A percentile compares a stretch with the other conserved stretches of the same genome.
phyloP scores from a whole-genome alignment of 169 alveolate genomes.

The Cryptosporidium sp. region DNA sequence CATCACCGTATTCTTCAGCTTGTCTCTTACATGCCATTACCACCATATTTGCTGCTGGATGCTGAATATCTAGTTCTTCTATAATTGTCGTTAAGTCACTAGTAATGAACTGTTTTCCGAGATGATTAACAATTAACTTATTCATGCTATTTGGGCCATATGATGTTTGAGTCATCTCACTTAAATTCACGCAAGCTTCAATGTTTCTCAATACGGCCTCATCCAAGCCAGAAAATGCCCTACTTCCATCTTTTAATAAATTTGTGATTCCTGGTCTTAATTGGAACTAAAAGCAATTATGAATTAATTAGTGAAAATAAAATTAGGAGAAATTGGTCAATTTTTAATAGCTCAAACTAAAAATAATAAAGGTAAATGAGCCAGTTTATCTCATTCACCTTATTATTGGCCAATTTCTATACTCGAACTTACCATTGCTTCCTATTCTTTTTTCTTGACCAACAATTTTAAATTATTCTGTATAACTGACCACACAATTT shows the following conservation, averaged over 20 bases:
- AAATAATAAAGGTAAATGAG: background rate
- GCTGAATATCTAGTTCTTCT: conserved; percentile 97
- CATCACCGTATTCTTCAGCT: conserved; percentile 98
- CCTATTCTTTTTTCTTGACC: conserved; percentile 1
- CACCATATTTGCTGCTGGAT: conserved; percentile 99
- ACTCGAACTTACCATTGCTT: conserved; percentile 29
- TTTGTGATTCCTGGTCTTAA: conserved; percentile 77
- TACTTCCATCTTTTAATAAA: conserved; percentile 89
- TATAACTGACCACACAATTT: conserved; percentile 47
- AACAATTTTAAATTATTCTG: background rate
- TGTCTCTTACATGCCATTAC: conserved; percentile 97
- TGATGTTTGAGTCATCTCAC: conserved; percentile 94
- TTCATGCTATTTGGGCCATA: conserved; percentile 98
- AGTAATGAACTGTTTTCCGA: conserved; percentile 96
- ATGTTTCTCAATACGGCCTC: conserved; percentile 93
- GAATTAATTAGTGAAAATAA: background rate
- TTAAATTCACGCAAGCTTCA: conserved; percentile 93
- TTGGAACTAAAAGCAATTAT: conserved; percentile 48
- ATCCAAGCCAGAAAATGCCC: conserved; percentile 91
- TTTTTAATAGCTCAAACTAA: background rate
- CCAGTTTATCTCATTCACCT: background rate
- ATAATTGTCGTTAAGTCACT: conserved; percentile 97
- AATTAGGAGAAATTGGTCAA: background rate
- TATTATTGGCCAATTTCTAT: background rate
- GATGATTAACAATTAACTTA: conserved; percentile 96